phyloP scores from a whole-genome alignment of 2,329 filamentous ascomycete species.

The Alternaria panax region DNA sequence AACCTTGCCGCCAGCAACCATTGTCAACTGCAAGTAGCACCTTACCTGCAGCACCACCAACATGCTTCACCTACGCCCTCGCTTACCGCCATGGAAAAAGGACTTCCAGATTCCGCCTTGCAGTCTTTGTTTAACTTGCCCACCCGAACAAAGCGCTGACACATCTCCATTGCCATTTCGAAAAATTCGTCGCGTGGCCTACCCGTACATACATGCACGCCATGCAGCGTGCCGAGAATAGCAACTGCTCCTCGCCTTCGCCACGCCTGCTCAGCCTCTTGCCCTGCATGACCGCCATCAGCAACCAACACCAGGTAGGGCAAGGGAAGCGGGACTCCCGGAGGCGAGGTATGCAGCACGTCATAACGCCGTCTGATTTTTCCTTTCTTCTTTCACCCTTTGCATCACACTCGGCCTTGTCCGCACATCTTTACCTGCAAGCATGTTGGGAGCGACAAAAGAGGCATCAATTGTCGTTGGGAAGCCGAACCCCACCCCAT shows the following conservation, averaged over 20 bases:
- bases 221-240: slow-evolving; percentile 27
- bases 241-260: slow-evolving; percentile 6
- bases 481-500: not conserved
- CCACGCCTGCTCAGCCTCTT: slow-evolving; percentile 13
- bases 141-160: slow-evolving; percentile 5
- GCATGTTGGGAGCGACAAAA: slow-evolving; percentile 1
- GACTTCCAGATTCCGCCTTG: not conserved
- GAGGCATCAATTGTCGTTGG: not conserved
- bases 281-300: slow-evolving; percentile 14
- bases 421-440: not conserved
- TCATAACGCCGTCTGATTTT: not conserved
- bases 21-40: slow-evolving; percentile 3
- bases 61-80: not conserved
- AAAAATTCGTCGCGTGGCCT: slow-evolving; percentile 5
- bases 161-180: slow-evolving; percentile 1
- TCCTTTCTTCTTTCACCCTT: not conserved
- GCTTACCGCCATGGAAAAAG: not conserved
- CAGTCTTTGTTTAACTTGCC: not conserved
- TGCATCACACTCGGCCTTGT: not conserved
- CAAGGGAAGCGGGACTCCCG: slow-evolving; percentile 6
- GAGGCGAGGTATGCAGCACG: slow-evolving; percentile 1
- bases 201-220: not conserved
- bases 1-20: slow-evolving; percentile 2
- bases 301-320: not conserved
- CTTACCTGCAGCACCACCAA: slow-evolving; percentile 3